Conservation (phyloP, 1,139 yeast genomes). For the Hansenula lynferdii region DNA sequence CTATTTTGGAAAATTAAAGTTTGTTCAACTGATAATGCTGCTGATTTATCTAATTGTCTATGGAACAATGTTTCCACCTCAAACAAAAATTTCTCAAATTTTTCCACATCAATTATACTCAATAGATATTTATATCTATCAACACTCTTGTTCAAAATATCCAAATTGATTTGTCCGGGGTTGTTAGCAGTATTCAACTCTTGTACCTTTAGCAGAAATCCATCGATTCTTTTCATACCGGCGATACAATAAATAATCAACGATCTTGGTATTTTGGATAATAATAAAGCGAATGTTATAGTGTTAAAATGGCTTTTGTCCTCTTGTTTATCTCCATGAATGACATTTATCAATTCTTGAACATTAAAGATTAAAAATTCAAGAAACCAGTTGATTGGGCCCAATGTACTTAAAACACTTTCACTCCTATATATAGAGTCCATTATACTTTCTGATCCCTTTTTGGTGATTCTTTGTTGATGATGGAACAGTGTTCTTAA, state of each 20-base stretch:
- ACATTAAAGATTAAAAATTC: constrained; percentile 63
- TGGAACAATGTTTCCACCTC: constrained; percentile 36
- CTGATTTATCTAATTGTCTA: constrained; percentile 25
- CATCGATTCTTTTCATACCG: constrained; percentile 64
- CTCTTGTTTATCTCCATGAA: neutral
- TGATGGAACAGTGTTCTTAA: constrained; percentile 47
- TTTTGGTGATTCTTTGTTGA: constrained; percentile 22
- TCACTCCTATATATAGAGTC: constrained; percentile 57
- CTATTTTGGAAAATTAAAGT: constrained; percentile 60
- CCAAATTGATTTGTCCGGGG: constrained; percentile 9
- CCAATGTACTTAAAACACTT: constrained; percentile 56
- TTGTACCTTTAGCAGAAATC: constrained; percentile 31
- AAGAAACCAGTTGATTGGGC: constrained; percentile 74
- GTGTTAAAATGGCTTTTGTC: constrained; percentile 12
- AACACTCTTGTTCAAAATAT: constrained; percentile 27
- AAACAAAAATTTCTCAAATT: constrained; percentile 58
- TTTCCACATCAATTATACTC: constrained; percentile 51
- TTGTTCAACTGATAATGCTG: constrained; percentile 52
- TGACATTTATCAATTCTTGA: constrained; percentile 47
- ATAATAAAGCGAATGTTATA: constrained; percentile 38
- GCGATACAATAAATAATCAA: constrained; percentile 66
- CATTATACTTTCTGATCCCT: constrained; percentile 37
- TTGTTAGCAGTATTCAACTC: constrained; percentile 12
- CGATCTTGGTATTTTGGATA: constrained; percentile 69
- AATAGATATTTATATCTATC: constrained; percentile 45